phyloP scores from a whole-genome alignment of 1,139 yeast species.

The Hansenula lynferdii region DNA sequence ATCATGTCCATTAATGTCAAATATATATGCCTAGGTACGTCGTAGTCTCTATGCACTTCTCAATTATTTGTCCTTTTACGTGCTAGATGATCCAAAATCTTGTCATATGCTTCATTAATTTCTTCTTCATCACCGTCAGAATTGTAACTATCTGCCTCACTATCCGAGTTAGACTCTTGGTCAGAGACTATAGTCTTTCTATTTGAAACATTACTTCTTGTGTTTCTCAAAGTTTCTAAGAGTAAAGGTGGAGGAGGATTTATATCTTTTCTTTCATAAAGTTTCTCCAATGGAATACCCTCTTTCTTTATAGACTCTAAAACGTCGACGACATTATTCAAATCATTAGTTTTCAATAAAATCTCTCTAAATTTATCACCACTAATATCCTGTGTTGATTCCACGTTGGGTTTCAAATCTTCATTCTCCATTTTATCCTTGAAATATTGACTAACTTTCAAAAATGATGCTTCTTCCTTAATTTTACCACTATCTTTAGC shows the following conservation, averaged over 20 bases:
- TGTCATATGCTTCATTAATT: conserved; percentile 46
- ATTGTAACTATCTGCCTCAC: conserved; percentile 11
- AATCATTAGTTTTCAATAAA: conserved; percentile 46
- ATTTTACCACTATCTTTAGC: conserved; percentile 14
- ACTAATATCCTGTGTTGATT: conserved; percentile 19
- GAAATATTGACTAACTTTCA: conserved; percentile 15
- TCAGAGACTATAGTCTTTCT: conserved; percentile 14
- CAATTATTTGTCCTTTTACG: conserved; percentile 27
- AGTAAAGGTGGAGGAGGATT: conserved; percentile 4
- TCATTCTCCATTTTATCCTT: conserved; percentile 8
- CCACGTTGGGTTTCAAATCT: conserved; percentile 4
- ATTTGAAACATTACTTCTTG: conserved; percentile 9
- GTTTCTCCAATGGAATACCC: conserved; percentile 47
- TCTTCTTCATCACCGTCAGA: conserved; percentile 21
- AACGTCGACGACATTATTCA: conserved; percentile 45
- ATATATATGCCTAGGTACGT: too few relatives aligned
- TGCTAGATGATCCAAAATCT: conserved; percentile 40
- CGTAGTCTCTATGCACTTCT: too few relatives aligned
- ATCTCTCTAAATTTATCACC: conserved; percentile 52
- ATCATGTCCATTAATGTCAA: too few relatives aligned
- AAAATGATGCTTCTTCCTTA: conserved; percentile 20
- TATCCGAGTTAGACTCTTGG: conserved; percentile 19
- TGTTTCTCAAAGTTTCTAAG: conserved; percentile 16
- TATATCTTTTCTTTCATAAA: conserved; percentile 33
- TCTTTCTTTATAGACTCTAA: conserved; percentile 44